Conservation (phyloP, 163 green algal species). For the Scenedesmus sp. region DNA sequence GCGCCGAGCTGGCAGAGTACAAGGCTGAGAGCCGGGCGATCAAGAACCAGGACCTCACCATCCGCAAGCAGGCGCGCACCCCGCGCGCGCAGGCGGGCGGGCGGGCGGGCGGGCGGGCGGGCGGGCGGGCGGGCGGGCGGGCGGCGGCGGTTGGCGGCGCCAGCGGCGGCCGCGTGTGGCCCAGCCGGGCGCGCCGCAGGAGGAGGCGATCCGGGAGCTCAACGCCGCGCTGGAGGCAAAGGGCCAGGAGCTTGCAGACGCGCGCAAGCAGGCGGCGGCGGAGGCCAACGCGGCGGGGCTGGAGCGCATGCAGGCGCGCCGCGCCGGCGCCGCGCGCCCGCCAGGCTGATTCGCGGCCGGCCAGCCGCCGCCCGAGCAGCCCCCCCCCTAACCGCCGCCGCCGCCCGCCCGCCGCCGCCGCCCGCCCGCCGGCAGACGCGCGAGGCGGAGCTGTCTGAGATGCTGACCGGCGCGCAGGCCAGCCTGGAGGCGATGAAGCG, state of each 20-base stretch:
- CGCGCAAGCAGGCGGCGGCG: slow-evolving; percentile 57
- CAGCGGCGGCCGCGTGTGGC: no score
- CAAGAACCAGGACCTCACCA: slow-evolving; percentile 85
- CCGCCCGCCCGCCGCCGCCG: no score
- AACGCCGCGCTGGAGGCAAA: slow-evolving; percentile 69
- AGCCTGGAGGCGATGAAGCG: slow-evolving; percentile 75
- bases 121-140: no score
- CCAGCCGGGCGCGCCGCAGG: no score
- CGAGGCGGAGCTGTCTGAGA: slow-evolving; percentile 47
- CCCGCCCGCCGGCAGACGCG: slow-evolving; percentile 44
- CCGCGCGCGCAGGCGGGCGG: neutral
- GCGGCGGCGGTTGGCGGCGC: no score
- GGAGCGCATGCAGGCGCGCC: slow-evolving; percentile 57
- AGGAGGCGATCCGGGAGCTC: slow-evolving; percentile 78
- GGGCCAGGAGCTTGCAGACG: slow-evolving; percentile 17
- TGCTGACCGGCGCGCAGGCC: slow-evolving; percentile 55
- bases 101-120: no score
- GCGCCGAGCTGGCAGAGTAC: slow-evolving; percentile 85
- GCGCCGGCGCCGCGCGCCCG: no score
- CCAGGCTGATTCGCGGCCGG: no score
- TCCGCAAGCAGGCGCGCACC: slow-evolving; percentile 67
- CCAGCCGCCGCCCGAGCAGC: no score
- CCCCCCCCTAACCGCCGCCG: no score
- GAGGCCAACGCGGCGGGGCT: slow-evolving; percentile 65
- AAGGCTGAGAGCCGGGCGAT: slow-evolving; percentile 79